Percentiles rank a stretch among this genome's conserved stretches.
These are phyloP conservation scores for Termitomyces sp. DNA, from an alignment of 768 basidiomycete species.

Conservation along the genomic window DNA sequence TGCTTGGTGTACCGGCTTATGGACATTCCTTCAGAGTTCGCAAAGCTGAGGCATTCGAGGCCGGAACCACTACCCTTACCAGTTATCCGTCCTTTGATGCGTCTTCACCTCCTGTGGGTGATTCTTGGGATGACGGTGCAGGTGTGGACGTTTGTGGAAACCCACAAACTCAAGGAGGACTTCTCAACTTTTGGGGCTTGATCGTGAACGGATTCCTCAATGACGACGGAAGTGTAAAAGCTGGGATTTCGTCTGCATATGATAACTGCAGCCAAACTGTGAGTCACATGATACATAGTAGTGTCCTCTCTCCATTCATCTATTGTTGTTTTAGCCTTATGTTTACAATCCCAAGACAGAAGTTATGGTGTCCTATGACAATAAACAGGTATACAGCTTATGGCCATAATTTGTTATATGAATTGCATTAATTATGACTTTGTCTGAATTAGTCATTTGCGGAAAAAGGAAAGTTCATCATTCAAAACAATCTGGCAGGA, in stretches of 20 bases:
- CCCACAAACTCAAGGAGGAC: conserved; percentile 41
- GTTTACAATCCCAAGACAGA: conserved; percentile 34
- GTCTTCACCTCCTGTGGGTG: conserved; percentile 45
- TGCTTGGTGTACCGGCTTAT: conserved; percentile 80
- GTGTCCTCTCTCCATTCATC: neutral
- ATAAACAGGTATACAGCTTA: conserved; percentile 26
- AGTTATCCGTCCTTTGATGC: conserved; percentile 51
- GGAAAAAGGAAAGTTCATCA: conserved; percentile 57
- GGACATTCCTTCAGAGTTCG: conserved; percentile 72
- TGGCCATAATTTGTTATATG: neutral
- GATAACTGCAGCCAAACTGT: conserved; percentile 74
- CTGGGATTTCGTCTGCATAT: conserved; percentile 45
- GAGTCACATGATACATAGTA: conserved; percentile 16
- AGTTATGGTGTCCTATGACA: conserved; percentile 46
- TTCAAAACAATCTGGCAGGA: conserved; percentile 43
- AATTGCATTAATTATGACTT: neutral
- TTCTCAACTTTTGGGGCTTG: conserved; percentile 62
- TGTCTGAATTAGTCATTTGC: conserved; percentile 27
- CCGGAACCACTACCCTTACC: conserved; percentile 29
- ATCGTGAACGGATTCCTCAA: conserved; percentile 50
- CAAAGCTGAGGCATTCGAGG: conserved; percentile 35
- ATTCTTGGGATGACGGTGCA: conserved; percentile 54
- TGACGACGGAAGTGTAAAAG: conserved; percentile 37
- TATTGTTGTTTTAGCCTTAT: conserved; percentile 28
- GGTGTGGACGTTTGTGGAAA: conserved; percentile 54